Evolutionary conservation across 192 early-diverging fungal species (phyloP).

Genomic region (Phlyctochytrium bullatum): DNA sequence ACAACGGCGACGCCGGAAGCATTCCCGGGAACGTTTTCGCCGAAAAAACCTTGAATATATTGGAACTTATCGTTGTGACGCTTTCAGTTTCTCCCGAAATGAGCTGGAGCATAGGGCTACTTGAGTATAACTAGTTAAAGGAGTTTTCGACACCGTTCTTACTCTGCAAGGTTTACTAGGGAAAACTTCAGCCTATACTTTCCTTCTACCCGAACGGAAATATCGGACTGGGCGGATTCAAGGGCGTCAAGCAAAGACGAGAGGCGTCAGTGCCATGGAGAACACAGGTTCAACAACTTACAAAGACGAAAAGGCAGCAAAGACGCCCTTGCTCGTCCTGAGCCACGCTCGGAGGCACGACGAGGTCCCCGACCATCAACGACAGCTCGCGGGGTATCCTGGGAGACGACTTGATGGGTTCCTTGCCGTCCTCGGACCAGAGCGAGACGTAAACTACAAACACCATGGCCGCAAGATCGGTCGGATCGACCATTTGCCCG

Average conservation of each 20-base stretch:
- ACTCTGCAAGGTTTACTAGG: not conserved
- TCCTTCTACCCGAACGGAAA: not conserved
- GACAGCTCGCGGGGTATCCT: not conserved
- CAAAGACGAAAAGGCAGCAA: not conserved
- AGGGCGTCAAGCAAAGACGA: not conserved
- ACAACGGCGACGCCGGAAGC: not conserved
- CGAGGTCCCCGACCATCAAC: not conserved
- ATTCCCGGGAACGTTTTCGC: not conserved
- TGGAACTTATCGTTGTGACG: not conserved
- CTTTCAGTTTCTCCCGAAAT: not conserved
- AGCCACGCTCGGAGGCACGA: not conserved
- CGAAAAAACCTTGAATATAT: not conserved
- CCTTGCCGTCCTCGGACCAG: not conserved
- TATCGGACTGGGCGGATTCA: not conserved
- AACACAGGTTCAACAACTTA: not conserved
- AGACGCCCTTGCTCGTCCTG: not conserved
- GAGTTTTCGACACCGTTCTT: not conserved
- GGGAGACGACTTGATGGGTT: not conserved
- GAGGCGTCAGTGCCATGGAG: not conserved
- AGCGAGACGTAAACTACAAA: not conserved
- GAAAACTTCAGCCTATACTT: slow-evolving; percentile 1
- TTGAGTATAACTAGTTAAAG: not conserved
- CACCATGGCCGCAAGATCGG: not conserved
- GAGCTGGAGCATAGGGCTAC: not conserved
- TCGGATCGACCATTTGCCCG: not conserved